Conservation (phyloP, 31 red algal species). For the Porphyra umbilicalis region DNA sequence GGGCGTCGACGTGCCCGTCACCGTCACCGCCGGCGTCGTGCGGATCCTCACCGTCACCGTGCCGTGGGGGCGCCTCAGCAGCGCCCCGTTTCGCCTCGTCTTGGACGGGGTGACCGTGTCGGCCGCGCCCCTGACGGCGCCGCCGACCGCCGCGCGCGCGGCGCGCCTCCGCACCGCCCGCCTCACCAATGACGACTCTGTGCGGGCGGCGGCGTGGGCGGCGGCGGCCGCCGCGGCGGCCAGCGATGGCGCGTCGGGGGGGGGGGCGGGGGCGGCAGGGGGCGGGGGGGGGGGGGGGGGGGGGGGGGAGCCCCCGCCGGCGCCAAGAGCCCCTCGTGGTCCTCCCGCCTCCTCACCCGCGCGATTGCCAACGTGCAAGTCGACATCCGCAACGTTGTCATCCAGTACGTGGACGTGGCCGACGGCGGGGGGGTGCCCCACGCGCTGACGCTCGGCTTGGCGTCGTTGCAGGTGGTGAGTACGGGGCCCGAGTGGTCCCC, state of each 20-base stretch:
- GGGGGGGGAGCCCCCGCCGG: too few species aligned
- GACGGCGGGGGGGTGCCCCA: conserved; percentile 45
- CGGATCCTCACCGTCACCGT: conserved; percentile 59
- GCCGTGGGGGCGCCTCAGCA: conserved; percentile 89
- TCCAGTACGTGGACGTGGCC: conserved; percentile 62
- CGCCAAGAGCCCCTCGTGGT: conserved; percentile 15
- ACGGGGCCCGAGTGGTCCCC: conserved; percentile 57
- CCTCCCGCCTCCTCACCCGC: conserved; percentile 48
- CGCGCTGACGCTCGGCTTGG: conserved; percentile 54
- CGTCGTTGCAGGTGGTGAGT: conserved; percentile 46
- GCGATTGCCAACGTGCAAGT: conserved; percentile 77
- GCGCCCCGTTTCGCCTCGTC: conserved; percentile 45
- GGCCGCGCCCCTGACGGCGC: conserved; percentile 43
- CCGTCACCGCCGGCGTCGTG: conserved; percentile 69
- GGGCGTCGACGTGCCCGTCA: conserved; percentile 55
- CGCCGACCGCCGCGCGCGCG: conserved; percentile 43
- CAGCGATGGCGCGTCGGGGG: background rate
- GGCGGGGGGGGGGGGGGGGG: background rate
- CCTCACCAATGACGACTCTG: conserved; percentile 70
- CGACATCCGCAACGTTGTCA: conserved; percentile 50
- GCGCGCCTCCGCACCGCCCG: conserved; percentile 51
- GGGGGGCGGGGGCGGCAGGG: background rate
- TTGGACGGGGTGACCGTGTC: conserved; percentile 71
- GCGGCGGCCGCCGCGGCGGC: conserved; percentile 5
- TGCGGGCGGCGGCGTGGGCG: conserved; percentile 69